These are phyloP conservation scores for Calvatia gigantea DNA, from an alignment of 768 basidiomycete species.

Conservation along the genomic window DNA sequence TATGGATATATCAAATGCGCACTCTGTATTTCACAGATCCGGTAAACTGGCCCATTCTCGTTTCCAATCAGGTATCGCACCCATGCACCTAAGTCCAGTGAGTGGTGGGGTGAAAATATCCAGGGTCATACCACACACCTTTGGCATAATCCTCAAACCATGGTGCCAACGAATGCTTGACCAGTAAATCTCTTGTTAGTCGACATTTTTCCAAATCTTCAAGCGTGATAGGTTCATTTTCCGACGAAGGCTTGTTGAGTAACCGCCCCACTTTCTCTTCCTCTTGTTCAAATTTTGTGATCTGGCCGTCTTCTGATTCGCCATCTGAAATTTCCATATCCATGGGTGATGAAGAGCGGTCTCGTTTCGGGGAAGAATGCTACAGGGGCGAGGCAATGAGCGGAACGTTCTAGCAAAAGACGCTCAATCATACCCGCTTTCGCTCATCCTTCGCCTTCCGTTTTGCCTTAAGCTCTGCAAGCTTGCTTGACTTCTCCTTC, in stretches of 20 bases:
- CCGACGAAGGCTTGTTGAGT: conserved; percentile 24
- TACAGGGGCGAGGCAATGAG: conserved; percentile 33
- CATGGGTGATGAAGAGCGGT: conserved; percentile 77
- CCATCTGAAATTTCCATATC: conserved; percentile 86
- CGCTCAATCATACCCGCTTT: conserved; percentile 57
- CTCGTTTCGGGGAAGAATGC: conserved; percentile 47
- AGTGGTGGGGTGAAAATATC: conserved; percentile 10
- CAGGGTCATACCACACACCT: conserved; percentile 40
- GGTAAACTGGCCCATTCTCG: conserved; percentile 63
- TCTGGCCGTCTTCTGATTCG: conserved; percentile 82
- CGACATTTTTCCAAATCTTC: conserved; percentile 59
- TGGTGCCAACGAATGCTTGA: conserved; percentile 66
- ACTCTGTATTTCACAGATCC: conserved; percentile 81
- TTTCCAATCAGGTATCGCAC: conserved; percentile 80
- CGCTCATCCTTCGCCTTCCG: conserved; percentile 89
- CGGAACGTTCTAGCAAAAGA: conserved; percentile 4
- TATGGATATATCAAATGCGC: conserved; percentile 24
- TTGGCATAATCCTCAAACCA: conserved; percentile 86
- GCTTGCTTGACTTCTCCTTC: conserved; percentile 74
- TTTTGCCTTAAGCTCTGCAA: conserved; percentile 83
- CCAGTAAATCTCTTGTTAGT: conserved; percentile 67
- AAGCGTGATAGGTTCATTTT: conserved; percentile 48
- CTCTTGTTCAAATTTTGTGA: conserved; percentile 69
- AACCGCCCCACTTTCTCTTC: conserved; percentile 61
- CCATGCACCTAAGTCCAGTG: conserved; percentile 74